These are phyloP conservation scores for Selaginella moellendorffii DNA, from an alignment of 75 land plant genomes.

Conservation along the genomic window DNA sequence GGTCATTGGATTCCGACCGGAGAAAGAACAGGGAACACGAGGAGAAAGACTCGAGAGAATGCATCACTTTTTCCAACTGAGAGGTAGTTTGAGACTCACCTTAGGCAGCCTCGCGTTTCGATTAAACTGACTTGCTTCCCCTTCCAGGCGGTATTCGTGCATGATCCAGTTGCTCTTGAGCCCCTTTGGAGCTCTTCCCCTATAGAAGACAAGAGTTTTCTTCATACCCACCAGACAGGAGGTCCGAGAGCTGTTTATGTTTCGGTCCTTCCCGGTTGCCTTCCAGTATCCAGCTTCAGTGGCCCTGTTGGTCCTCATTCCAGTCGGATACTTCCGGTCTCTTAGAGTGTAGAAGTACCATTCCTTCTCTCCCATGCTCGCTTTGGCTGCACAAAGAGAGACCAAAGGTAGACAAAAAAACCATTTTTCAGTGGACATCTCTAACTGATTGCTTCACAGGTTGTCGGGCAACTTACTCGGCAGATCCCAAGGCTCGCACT, in stretches of 20 bases:
- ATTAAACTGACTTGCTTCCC: constrained; percentile 48
- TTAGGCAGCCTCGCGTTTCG: constrained; percentile 40
- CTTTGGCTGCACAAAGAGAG: constrained; percentile 33
- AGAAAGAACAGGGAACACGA: too few relatives aligned
- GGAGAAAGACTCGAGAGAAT: too few relatives aligned
- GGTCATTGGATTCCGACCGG: too few relatives aligned
- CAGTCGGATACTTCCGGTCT: constrained; percentile 71
- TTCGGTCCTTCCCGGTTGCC: constrained; percentile 76
- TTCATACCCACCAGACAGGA: constrained; percentile 64
- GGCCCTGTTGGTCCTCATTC: constrained; percentile 64
- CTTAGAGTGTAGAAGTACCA: constrained; percentile 74
- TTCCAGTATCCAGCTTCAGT: constrained; percentile 80
- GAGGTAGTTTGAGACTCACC: too few relatives aligned
- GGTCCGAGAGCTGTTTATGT: constrained; percentile 40
- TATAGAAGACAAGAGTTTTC: constrained; percentile 3
- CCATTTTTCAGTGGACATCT: constrained; percentile 12
- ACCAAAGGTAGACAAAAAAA: neutral
- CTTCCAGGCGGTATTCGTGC: constrained; percentile 26
- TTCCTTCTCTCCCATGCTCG: constrained; percentile 84
- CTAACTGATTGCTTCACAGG: neutral
- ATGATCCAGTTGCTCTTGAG: constrained; percentile 4
- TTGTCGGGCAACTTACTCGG: constrained; percentile 35
- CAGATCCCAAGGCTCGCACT: constrained; percentile 93
- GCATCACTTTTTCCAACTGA: too few relatives aligned
- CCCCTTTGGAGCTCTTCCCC: constrained; percentile 1